Percentiles rank a stretch among this genome's conserved stretches.
phyloP scores from a whole-genome alignment of 1,284 basidiomycete species.

The Pseudozyma pruni region DNA sequence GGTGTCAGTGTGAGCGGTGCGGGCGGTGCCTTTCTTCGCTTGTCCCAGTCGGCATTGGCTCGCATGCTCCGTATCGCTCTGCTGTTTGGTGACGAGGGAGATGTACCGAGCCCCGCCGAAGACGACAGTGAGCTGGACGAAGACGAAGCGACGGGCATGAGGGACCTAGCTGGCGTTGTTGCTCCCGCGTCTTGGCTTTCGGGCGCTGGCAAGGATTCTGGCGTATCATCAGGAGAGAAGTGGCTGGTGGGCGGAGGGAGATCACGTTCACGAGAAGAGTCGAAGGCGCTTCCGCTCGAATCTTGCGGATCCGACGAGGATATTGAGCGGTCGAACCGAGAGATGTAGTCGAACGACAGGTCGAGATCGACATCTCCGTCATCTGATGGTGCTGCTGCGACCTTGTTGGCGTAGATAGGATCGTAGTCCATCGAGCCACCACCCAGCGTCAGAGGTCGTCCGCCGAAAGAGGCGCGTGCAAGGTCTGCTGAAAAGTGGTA shows the following conservation, averaged over 20 bases:
- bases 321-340: constrained; percentile 32
- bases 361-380: constrained; percentile 52
- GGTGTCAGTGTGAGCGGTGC: constrained; percentile 42
- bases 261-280: constrained; percentile 15
- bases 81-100: constrained; percentile 24
- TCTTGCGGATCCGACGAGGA: constrained; percentile 27
- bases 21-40: constrained; percentile 49
- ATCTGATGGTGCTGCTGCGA: constrained; percentile 7
- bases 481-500: constrained; percentile 44
- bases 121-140: constrained; percentile 7
- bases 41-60: constrained; percentile 43
- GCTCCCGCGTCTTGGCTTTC: background rate
- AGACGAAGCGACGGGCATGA: background rate
- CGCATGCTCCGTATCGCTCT: constrained; percentile 43
- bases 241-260: constrained; percentile 13
- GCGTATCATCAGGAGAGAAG: constrained; percentile 27
- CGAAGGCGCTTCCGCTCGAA: constrained; percentile 24
- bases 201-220: constrained; percentile 13
- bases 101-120: background rate
- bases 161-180: constrained; percentile 5
- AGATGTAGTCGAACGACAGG: constrained; percentile 56
- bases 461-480: constrained; percentile 28
- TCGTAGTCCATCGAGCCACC: constrained; percentile 9
- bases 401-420: constrained; percentile 11
- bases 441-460: constrained; percentile 10